A percentile compares a stretch with the other conserved stretches of the same genome.
Evolutionary conservation across 1,284 basidiomycete genomes (phyloP).

Genomic region (Afroboletus lepidellus): DNA sequence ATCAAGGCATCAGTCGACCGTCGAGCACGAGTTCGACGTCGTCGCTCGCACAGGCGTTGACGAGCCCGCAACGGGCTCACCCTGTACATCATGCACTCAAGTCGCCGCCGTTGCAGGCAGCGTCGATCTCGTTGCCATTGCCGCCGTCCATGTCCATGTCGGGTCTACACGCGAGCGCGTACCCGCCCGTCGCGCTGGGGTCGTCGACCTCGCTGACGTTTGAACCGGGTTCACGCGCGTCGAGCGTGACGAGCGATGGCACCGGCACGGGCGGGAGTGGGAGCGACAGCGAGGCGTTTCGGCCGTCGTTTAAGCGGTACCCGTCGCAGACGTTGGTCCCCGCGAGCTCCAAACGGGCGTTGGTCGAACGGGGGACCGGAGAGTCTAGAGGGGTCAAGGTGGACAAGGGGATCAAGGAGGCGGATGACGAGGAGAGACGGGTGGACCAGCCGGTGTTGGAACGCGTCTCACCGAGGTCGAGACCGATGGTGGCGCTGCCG

Average conservation of each 20-base stretch:
- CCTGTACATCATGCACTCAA: constrained; percentile 16
- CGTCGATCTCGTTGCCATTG: constrained; percentile 24
- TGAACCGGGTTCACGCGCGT: constrained; percentile 33
- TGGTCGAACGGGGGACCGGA: constrained; percentile 34
- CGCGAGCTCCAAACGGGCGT: constrained; percentile 51
- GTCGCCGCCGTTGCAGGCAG: constrained; percentile 29
- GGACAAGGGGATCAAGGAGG: neutral
- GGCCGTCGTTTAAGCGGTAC: constrained; percentile 70
- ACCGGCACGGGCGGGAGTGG: constrained; percentile 29
- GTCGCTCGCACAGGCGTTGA: constrained; percentile 40
- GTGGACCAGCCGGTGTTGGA: constrained; percentile 1
- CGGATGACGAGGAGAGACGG: neutral
- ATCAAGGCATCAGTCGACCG: constrained; percentile 31
- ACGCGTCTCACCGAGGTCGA: neutral
- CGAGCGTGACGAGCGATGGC: constrained; percentile 34
- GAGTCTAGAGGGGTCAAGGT: constrained; percentile 21
- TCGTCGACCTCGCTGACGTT: constrained; percentile 21
- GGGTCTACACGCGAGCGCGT: constrained; percentile 2
- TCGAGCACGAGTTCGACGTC: constrained; percentile 37
- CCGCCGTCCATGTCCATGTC: constrained; percentile 22
- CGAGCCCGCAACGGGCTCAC: constrained; percentile 11
- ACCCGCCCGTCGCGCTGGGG: constrained; percentile 7
- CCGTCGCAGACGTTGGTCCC: constrained; percentile 70
- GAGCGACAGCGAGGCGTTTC: constrained; percentile 30
- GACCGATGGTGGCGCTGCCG: constrained; percentile 25